Conservation (phyloP, 1,284 basidiomycete species). For the Ganoderma lingzhi region DNA sequence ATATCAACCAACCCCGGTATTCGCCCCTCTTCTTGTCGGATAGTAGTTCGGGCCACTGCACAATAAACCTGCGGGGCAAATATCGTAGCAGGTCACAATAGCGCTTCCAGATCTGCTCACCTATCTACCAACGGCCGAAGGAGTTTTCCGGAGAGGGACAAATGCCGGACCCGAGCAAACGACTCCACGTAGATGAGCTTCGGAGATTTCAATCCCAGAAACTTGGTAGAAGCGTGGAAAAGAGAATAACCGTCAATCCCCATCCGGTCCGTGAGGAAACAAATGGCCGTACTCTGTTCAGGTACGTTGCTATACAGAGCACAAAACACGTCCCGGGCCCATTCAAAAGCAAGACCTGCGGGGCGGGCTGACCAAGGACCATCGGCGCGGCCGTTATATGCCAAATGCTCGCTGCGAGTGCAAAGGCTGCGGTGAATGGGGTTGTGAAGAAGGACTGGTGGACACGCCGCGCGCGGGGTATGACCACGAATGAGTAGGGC, state of each 20-base stretch:
- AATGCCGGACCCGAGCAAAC: conserved; percentile 85
- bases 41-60: conserved; percentile 83
- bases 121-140: conserved; percentile 85
- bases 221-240: conserved; percentile 51
- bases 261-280: not conserved
- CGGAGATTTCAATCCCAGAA: conserved; percentile 79
- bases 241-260: not conserved
- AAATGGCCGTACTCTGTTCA: conserved; percentile 72
- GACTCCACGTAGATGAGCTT: conserved; percentile 92
- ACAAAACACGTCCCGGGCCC: conserved; percentile 95
- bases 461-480: conserved; percentile 88
- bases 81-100: not conserved
- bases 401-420: conserved; percentile 66
- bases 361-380: conserved; percentile 52
- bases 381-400: conserved; percentile 62
- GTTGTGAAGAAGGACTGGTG: conserved; percentile 81
- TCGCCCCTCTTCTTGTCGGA: conserved; percentile 52
- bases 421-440: conserved; percentile 66
- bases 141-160: conserved; percentile 89
- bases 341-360: conserved; percentile 89
- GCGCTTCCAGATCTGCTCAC: conserved; percentile 46
- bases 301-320: conserved; percentile 76
- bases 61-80: conserved; percentile 69
- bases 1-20: conserved; percentile 74
- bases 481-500: conserved; percentile 62